Evolutionary conservation across 257 asterid species (phyloP), one percentile per base, ranked within the genome.

Genomic region (Solanum chiquidenum): DNA sequence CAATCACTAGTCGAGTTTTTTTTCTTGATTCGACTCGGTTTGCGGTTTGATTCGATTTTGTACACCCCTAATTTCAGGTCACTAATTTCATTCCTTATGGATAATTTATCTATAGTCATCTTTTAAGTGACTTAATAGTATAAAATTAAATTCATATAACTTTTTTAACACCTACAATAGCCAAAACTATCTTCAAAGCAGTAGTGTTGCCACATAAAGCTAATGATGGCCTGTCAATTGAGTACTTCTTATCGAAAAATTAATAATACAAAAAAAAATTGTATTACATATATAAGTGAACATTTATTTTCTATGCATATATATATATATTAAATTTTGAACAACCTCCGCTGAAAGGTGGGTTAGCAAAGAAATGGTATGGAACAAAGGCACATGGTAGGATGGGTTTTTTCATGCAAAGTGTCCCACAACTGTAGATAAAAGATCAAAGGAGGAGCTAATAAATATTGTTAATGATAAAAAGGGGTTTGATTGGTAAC

Each of bases 381-480:
- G 84, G 86, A 82, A 83, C 89, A 75, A 83, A 83, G 37, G 64
- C 92, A 90, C 92, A 83, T 83, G 88, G 87, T 84, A 74, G 27
- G 79, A 83, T 79, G 18, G 12, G 79, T 85, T 71, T 88, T 82
- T 90, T 84, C 85, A 83, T 44, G 88, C 82, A 86, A 86, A 66
- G 33, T 88, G 88, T n/a, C 84, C 84, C 8, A 77, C 55, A 85
- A 71, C 27, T 60, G 87, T 84, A 40, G 88, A 37, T 84, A 84
- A 88, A 27, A 87, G 85, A 71, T 86, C n/a, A 88, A 72, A 86
- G 14, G 49, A 42, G 49, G 49, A 42, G 49, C 49, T 42, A 21
- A 91, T 92, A 90, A 21, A 91, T 92, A 90, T 87, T 84, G 49
- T 80, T 40, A 27, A 89, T 91, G 88, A 88, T 92, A 91, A 75